A percentile compares a stretch with the other conserved stretches of the same genome.
Evolutionary conservation across 108 stramenopile genomes (phyloP).

Genomic region (Cyclotella distinguenda): DNA sequence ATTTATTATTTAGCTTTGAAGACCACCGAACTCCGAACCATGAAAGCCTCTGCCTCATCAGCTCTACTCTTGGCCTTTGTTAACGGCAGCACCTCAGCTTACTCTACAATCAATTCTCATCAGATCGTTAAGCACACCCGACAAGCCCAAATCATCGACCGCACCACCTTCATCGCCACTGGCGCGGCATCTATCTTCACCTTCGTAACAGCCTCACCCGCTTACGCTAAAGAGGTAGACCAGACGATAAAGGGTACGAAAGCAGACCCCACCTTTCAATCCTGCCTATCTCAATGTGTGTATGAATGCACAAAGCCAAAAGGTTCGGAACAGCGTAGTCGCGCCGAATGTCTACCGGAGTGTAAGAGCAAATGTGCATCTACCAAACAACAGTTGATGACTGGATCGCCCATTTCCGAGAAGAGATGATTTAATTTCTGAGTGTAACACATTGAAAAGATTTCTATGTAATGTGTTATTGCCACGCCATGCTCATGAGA

Average conservation of each 20-base stretch:
- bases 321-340: slow-evolving; percentile 62
- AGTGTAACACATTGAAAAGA: background rate
- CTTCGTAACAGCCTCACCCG: slow-evolving; percentile 12
- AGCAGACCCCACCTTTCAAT: slow-evolving; percentile 64
- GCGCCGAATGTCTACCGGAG: slow-evolving; percentile 72
- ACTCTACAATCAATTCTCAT: background rate
- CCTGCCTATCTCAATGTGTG: slow-evolving; percentile 61
- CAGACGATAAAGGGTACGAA: slow-evolving; percentile 68
- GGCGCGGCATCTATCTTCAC: slow-evolving; percentile 17
- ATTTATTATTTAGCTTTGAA: background rate
- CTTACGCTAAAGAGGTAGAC: slow-evolving; percentile 63
- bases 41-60: background rate
- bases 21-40: slow-evolving; percentile 10
- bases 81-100: slow-evolving; percentile 17
- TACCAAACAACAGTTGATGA: slow-evolving; percentile 64
- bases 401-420: slow-evolving; percentile 25
- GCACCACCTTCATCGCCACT: slow-evolving; percentile 24
- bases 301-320: slow-evolving; percentile 88
- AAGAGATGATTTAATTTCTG: background rate
- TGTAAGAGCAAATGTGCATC: slow-evolving; percentile 74
- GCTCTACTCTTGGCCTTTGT: slow-evolving; percentile 17
- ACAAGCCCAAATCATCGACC: slow-evolving; percentile 14
- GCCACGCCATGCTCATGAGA: too few species aligned
- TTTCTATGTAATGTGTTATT: background rate
- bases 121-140: background rate